Evolutionary conservation across 768 basidiomycete species (phyloP).

Genomic region (Coprinopsis cinerea): DNA sequence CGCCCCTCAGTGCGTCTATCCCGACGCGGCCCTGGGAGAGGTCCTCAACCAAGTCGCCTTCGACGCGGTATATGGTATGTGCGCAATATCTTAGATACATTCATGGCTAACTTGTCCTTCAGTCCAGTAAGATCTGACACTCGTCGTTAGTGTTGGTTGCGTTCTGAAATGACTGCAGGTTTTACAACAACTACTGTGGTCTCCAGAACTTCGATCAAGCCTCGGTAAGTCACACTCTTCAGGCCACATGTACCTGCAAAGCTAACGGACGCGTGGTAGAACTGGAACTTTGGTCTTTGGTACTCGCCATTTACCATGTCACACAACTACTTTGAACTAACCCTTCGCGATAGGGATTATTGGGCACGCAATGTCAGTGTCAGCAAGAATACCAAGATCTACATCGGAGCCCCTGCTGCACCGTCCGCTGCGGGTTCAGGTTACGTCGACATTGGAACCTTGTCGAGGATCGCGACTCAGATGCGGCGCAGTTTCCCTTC

Average conservation of each 20-base stretch:
- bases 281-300: conserved; percentile 62
- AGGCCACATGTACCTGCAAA: too few relatives aligned
- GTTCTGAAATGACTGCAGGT: conserved; percentile 27
- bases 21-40: conserved; percentile 53
- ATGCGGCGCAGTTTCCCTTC: conserved; percentile 56
- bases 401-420: conserved; percentile 60
- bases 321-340: background rate
- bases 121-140: conserved; percentile 29
- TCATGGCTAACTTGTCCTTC: conserved; percentile 2
- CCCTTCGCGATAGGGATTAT: conserved; percentile 40
- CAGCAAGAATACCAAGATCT: conserved; percentile 58
- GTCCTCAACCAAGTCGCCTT: conserved; percentile 58
- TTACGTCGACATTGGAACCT: conserved; percentile 44
- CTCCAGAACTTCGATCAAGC: conserved; percentile 41
- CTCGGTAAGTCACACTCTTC: conserved; percentile 50
- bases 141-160: background rate
- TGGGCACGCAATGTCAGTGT: conserved; percentile 57
- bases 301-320: too few relatives aligned
- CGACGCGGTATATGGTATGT: conserved; percentile 61
- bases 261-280: conserved; percentile 25
- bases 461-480: conserved; percentile 40
- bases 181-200: conserved; percentile 52
- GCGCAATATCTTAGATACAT: background rate
- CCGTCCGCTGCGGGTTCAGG: conserved; percentile 51
- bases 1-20: conserved; percentile 64